These are phyloP conservation scores for Chlamydomonas eustigma DNA, from an alignment of 139 green algal species.

Conservation along the genomic window DNA sequence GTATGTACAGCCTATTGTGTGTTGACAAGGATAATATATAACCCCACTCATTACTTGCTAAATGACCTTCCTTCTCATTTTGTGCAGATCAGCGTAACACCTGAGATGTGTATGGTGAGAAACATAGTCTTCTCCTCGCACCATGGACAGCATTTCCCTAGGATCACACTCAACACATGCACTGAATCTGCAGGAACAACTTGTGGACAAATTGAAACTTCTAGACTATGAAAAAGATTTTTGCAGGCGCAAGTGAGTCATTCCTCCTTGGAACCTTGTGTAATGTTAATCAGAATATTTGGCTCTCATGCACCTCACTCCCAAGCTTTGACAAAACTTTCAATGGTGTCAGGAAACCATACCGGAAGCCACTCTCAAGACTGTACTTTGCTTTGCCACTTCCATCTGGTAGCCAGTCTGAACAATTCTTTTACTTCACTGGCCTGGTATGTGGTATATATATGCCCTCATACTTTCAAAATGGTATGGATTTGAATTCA, in stretches of 20 bases:
- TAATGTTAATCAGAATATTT: too few species aligned
- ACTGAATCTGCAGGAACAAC: constrained; percentile 44
- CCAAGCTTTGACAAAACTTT: too few species aligned
- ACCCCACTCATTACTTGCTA: constrained; percentile 4
- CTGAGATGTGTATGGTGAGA: constrained; percentile 50
- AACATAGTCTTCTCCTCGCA: too few species aligned
- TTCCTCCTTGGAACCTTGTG: too few species aligned
- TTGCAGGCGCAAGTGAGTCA: constrained; percentile 60
- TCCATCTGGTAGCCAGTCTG: constrained; percentile 31
- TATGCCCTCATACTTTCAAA: too few species aligned
- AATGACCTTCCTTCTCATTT: background rate
- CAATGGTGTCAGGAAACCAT: constrained; percentile 60
- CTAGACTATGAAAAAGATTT: constrained; percentile 75
- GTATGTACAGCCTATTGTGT: constrained; percentile 1
- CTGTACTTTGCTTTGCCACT: constrained; percentile 54
- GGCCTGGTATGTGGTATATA: constrained; percentile 48
- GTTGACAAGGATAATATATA: too few species aligned
- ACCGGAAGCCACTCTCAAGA: constrained; percentile 42
- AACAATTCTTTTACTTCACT: constrained; percentile 78
- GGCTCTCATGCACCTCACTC: too few species aligned
- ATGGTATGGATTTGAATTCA: too few species aligned
- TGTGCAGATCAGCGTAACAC: constrained; percentile 35
- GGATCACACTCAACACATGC: too few species aligned
- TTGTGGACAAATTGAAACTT: constrained; percentile 75
- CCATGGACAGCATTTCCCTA: too few species aligned